Evolutionary conservation across 2,329 filamentous ascomycete genomes (phyloP), one percentile per base, ranked within the genome.

Genomic region (Stemphylium beticola): DNA sequence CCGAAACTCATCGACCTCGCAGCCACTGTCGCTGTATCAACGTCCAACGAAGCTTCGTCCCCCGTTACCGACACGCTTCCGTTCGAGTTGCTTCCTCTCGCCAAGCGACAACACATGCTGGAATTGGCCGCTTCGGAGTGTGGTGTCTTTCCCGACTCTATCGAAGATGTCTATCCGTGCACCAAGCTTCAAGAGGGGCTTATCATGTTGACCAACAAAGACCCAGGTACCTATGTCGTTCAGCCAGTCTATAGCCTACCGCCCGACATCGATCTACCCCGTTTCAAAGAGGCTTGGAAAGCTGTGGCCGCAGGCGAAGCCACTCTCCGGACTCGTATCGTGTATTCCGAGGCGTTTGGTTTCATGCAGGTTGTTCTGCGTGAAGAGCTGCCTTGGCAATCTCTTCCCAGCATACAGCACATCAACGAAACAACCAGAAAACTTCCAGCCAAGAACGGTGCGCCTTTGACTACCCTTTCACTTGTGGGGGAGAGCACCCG

Each of bases 281-380:
- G 62, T 4, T 81, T 82, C 67, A 77, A 78, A 53, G 53, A 70
- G 10, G 76, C 80, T 1, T 83, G 81, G 80, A 73, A 80, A 45
- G 67, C 67, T 4, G 74, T 78, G 15, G 74, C 80, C 14, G 64
- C 73, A 3, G 69, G 76, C 24, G 71, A 79, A 38, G 74, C 78
- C 18, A 80, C 82, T 29, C 67, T 83, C 7, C 74, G 81, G 17
- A 83, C 81, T 20, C 75, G 81, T 4, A 65, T 74, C 24, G 58
- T 74, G 4, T 68, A 69, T 32, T 67, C 64, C 6, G 68, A 72
- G 17, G 49, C 65, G n/a, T 61, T 55, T 40, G 72, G 71, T 11
- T 74, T 72, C 46, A 12, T 74, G 3, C 72, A 74, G 43, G 66
- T 72, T n/a, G 71, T 73, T 1, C 38, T 73, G 14, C 61, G 60